Conservation (phyloP, 2,329 filamentous ascomycete genomes). For the Penicillium sp. region DNA sequence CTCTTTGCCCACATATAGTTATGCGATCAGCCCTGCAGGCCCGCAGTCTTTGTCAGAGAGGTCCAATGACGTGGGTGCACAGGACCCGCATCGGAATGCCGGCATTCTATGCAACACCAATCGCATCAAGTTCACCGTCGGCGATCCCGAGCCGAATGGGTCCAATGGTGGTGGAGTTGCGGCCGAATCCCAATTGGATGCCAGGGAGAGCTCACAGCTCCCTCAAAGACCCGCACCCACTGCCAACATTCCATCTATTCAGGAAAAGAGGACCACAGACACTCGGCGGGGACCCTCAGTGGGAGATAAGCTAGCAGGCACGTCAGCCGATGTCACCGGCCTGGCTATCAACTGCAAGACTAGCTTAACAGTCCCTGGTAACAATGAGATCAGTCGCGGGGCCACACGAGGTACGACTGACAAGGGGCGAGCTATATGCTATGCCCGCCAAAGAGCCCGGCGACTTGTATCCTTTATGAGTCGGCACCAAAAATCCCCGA, state of each 20-base stretch:
- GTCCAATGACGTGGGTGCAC: slow-evolving; percentile 33
- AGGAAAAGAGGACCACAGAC: slow-evolving; percentile 35
- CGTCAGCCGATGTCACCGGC: slow-evolving; percentile 39
- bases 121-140: slow-evolving; percentile 42
- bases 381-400: slow-evolving; percentile 37
- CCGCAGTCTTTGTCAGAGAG: slow-evolving; percentile 21
- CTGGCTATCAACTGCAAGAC: slow-evolving; percentile 36
- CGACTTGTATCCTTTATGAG: slow-evolving; percentile 43
- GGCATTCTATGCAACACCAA: slow-evolving; percentile 45
- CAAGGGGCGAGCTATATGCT: slow-evolving; percentile 44
- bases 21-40: slow-evolving; percentile 29
- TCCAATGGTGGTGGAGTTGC: slow-evolving; percentile 29
- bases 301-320: slow-evolving; percentile 35
- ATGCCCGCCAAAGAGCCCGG: slow-evolving; percentile 44
- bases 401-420: slow-evolving; percentile 29
- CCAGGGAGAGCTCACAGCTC: slow-evolving; percentile 36
- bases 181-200: slow-evolving; percentile 39
- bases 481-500: slow-evolving; percentile 40
- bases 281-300: slow-evolving; percentile 34
- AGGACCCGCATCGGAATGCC: slow-evolving; percentile 46
- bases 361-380: slow-evolving; percentile 31
- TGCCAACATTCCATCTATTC: slow-evolving; percentile 44
- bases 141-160: slow-evolving; percentile 31
- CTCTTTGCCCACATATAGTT: slow-evolving; percentile 33
- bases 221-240: slow-evolving; percentile 43